Conservation (phyloP, 805 yeast species). For the Cyberlindnera veronae region DNA sequence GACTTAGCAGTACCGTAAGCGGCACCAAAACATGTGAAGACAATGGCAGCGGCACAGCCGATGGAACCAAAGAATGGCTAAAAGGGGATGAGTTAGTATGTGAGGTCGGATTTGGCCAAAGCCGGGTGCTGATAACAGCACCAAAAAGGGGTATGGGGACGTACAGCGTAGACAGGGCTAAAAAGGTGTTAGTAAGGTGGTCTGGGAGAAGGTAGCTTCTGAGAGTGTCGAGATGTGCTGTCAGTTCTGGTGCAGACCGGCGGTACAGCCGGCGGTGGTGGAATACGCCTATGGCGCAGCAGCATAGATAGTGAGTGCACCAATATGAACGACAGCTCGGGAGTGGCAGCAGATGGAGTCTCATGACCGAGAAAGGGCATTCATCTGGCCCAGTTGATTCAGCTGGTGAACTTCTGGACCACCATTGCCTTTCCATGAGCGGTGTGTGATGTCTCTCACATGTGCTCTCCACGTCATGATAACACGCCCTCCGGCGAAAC, state of each 20-base stretch:
- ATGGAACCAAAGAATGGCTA: conserved; percentile 96
- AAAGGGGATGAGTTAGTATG: conserved; percentile 8
- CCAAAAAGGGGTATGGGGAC: conserved; percentile 21
- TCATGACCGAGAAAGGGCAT: not conserved
- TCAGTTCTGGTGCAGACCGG: not conserved
- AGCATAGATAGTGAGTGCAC: too few relatives aligned
- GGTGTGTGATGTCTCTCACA: not conserved
- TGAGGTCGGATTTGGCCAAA: too few relatives aligned
- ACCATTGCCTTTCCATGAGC: not conserved
- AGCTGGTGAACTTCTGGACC: too few relatives aligned
- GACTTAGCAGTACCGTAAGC: conserved; percentile 99
- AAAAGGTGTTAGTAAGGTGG: conserved; percentile 1
- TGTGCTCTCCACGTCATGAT: not conserved
- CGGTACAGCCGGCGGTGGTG: too few relatives aligned
- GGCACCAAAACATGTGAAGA: conserved; percentile 98
- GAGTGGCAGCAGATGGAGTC: too few relatives aligned
- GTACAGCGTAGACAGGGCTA: conserved; percentile 68
- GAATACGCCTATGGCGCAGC: not conserved
- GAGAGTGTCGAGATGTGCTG: not conserved
- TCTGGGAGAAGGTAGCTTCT: not conserved
- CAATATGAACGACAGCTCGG: too few relatives aligned
- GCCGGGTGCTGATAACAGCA: not conserved
- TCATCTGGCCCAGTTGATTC: too few relatives aligned
- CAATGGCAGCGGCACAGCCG: conserved; percentile 99
- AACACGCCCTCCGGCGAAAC: not conserved